Percentiles rank a stretch among this genome's conserved stretches.
phyloP scores from a whole-genome alignment of 164 flowering plant species.

The Pachysandra terminalis region DNA sequence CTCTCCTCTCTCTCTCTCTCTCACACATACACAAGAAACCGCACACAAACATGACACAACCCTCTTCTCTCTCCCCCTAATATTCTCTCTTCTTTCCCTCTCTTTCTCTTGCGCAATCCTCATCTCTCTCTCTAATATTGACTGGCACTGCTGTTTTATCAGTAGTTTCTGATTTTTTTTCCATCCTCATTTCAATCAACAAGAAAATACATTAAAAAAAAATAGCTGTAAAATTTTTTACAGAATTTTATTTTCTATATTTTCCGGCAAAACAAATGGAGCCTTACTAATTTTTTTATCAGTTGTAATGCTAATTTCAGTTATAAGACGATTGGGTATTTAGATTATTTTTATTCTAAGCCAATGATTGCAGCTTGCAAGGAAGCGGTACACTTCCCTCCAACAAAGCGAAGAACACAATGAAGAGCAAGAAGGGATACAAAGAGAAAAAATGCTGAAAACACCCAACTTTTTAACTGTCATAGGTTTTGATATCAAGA shows the following conservation, averaged over 20 bases:
- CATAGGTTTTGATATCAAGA: constrained; percentile 20
- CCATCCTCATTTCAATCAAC: too few relatives aligned
- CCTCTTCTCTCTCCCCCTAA: too few relatives aligned
- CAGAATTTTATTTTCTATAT: neutral
- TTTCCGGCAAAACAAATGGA: too few relatives aligned
- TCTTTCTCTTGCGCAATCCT: too few relatives aligned
- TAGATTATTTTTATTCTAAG: neutral
- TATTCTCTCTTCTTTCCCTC: too few relatives aligned
- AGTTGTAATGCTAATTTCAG: neutral
- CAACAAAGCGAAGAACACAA: constrained; percentile 6
- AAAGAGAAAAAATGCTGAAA: neutral
- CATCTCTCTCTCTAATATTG: too few relatives aligned
- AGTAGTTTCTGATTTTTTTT: too few relatives aligned
- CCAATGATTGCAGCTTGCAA: constrained; percentile 5
- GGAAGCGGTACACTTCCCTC: neutral
- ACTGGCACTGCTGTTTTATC: too few relatives aligned
- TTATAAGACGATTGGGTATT: neutral
- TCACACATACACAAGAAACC: too few relatives aligned
- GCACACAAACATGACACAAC: too few relatives aligned
- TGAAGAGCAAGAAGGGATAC: constrained; percentile 4
- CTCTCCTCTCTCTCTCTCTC: constrained; percentile 1
- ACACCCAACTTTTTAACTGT: constrained; percentile 5
- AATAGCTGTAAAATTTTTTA: too few relatives aligned
- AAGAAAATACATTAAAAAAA: too few relatives aligned
- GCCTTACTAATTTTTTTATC: neutral